A percentile compares a stretch with the other conserved stretches of the same genome.
phyloP scores from a whole-genome alignment of 768 basidiomycete species.

The Boletus insuetus region DNA sequence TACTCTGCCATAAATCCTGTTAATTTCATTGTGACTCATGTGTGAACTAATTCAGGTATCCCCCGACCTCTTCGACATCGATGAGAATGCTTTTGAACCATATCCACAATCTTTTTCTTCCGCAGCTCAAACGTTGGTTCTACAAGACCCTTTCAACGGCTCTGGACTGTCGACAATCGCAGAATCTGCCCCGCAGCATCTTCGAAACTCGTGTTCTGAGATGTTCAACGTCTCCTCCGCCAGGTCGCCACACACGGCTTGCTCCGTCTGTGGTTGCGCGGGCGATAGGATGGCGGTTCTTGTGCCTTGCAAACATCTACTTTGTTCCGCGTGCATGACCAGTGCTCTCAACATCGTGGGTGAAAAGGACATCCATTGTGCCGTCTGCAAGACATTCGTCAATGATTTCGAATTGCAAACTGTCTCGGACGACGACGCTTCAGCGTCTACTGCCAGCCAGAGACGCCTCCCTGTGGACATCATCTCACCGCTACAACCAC shows the following conservation, averaged over 20 bases:
- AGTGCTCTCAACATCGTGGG: constrained; percentile 87
- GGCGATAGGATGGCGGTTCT: constrained; percentile 58
- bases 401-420: constrained; percentile 60
- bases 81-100: constrained; percentile 64
- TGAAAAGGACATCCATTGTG: constrained; percentile 85
- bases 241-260: constrained; percentile 33
- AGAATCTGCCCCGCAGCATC: constrained; percentile 27
- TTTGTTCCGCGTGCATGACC: constrained; percentile 80
- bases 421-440: constrained; percentile 25
- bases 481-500: constrained; percentile 25
- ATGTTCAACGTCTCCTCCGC: constrained; percentile 19
- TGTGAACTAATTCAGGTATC: constrained; percentile 34
- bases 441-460: constrained; percentile 12
- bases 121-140: constrained; percentile 31
- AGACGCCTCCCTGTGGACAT: constrained; percentile 8
- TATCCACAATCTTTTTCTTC: constrained; percentile 40
- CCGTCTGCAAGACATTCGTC: constrained; percentile 71
- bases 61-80: constrained; percentile 68
- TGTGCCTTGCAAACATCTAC: constrained; percentile 69
- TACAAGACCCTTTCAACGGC: constrained; percentile 45
- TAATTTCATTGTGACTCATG: constrained; percentile 17
- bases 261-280: constrained; percentile 61
- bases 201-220: constrained; percentile 18
- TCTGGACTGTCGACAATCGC: constrained; percentile 33
- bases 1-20: constrained; percentile 1